phyloP scores from a whole-genome alignment of 2,329 filamentous ascomycete species.

The Penicillium vulpinum region DNA sequence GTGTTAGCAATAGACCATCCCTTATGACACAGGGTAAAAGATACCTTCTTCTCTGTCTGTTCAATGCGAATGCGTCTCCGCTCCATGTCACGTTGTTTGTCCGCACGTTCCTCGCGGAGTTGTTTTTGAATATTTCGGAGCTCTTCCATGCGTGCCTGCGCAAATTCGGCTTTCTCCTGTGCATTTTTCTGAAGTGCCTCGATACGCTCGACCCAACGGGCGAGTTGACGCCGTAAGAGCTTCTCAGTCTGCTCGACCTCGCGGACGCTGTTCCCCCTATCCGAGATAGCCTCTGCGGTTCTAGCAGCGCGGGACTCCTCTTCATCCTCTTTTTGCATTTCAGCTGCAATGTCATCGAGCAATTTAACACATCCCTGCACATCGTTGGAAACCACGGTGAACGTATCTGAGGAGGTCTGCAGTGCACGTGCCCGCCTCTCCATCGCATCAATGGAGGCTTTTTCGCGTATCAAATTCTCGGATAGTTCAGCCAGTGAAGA shows the following conservation, averaged over 20 bases:
- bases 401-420: constrained; percentile 89
- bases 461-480: constrained; percentile 74
- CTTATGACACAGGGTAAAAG: constrained; percentile 18
- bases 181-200: constrained; percentile 79
- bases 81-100: constrained; percentile 91
- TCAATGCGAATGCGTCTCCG: constrained; percentile 89
- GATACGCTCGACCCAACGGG: constrained; percentile 83
- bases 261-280: constrained; percentile 82
- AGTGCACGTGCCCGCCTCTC: constrained; percentile 85
- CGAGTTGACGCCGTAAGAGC: constrained; percentile 77
- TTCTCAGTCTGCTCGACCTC: constrained; percentile 89
- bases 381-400: constrained; percentile 78
- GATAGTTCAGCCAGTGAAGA: constrained; percentile 77
- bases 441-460: constrained; percentile 79
- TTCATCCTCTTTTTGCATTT: constrained; percentile 87
- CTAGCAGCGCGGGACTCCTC: constrained; percentile 76
- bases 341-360: constrained; percentile 80
- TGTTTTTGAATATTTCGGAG: constrained; percentile 75
- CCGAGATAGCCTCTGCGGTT: constrained; percentile 83
- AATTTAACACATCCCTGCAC: constrained; percentile 86
- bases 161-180: constrained; percentile 75
- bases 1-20: constrained; percentile 20
- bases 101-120: constrained; percentile 78
- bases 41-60: constrained; percentile 96
- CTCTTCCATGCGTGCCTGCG: constrained; percentile 88